Percentiles rank a stretch among this genome's conserved stretches.
These are phyloP conservation scores for Magnusiomyces fungicola DNA, from an alignment of 1,139 yeast species.

Conservation along the genomic window DNA sequence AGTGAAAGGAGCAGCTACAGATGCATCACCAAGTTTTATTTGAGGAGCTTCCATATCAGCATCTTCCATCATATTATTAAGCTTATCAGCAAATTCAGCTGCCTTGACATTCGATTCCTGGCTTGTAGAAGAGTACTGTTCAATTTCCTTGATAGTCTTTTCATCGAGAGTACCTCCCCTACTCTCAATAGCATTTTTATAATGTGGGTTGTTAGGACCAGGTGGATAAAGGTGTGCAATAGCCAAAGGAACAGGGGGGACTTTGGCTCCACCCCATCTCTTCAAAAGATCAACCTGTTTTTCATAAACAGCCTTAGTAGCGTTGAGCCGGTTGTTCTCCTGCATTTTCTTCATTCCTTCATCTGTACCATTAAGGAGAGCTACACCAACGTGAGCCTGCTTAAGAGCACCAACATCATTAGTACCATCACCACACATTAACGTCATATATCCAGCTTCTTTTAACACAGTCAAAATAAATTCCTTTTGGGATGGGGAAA, in stretches of 20 bases:
- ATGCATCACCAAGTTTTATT: constrained; percentile 94
- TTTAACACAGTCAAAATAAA: constrained; percentile 77
- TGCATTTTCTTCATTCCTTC: constrained; percentile 87
- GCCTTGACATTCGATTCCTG: constrained; percentile 36
- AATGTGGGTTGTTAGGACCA: constrained; percentile 85
- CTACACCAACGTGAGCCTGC: constrained; percentile 98
- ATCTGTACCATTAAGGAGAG: constrained; percentile 92
- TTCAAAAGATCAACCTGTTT: constrained; percentile 74
- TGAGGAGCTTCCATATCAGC: constrained; percentile 85
- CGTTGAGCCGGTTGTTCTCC: constrained; percentile 67
- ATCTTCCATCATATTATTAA: constrained; percentile 62
- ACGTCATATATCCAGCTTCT: constrained; percentile 82
- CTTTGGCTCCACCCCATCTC: constrained; percentile 57
- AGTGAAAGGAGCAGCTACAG: constrained; percentile 98
- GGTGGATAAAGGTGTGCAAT: constrained; percentile 97
- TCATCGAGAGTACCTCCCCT: constrained; percentile 55
- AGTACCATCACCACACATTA: constrained; percentile 99
- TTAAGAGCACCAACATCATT: constrained; percentile 98
- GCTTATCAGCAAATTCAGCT: constrained; percentile 62
- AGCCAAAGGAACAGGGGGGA: constrained; percentile 73
- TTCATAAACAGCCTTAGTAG: constrained; percentile 61
- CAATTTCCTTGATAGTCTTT: constrained; percentile 56
- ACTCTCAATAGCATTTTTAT: constrained; percentile 75
- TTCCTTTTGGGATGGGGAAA: constrained; percentile 94
- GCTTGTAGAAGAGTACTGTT: constrained; percentile 33